These are phyloP conservation scores for Pichia manshurica DNA, from an alignment of 805 yeast species.

Conservation along the genomic window DNA sequence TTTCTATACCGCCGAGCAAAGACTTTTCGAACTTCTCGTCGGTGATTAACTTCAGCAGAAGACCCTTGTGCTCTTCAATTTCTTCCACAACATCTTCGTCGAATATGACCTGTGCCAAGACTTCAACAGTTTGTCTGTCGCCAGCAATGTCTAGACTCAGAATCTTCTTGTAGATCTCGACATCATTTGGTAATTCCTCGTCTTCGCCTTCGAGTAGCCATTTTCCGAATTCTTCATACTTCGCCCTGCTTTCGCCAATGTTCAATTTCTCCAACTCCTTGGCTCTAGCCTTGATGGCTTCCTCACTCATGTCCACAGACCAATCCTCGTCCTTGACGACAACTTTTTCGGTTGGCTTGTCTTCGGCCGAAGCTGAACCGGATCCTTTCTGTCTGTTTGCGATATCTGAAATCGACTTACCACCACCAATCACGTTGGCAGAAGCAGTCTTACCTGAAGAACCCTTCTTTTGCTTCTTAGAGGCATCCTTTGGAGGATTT, in stretches of 20 bases:
- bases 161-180: conserved; percentile 89
- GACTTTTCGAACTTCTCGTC: conserved; percentile 74
- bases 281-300: conserved; percentile 91
- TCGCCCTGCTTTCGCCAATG: conserved; percentile 37
- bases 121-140: conserved; percentile 77
- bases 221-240: conserved; percentile 76
- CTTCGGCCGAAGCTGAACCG: not conserved
- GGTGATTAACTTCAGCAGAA: conserved; percentile 70
- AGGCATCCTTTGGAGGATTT: conserved; percentile 68
- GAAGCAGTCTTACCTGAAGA: conserved; percentile 51
- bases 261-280: conserved; percentile 69
- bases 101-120: conserved; percentile 85
- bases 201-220: conserved; percentile 58
- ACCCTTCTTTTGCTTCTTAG: conserved; percentile 55
- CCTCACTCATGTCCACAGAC: conserved; percentile 97
- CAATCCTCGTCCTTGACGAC: conserved; percentile 86
- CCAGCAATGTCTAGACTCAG: conserved; percentile 66
- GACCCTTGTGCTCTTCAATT: conserved; percentile 72
- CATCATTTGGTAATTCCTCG: conserved; percentile 63
- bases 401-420: conserved; percentile 71
- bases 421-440: conserved; percentile 85
- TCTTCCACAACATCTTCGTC: conserved; percentile 70
- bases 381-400: conserved; percentile 43
- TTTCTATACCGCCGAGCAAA: conserved; percentile 91
- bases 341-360: conserved; percentile 35